Evolutionary conservation across 2,329 filamentous ascomycete genomes (phyloP).

Genomic region (Colletotrichum sp.): DNA sequence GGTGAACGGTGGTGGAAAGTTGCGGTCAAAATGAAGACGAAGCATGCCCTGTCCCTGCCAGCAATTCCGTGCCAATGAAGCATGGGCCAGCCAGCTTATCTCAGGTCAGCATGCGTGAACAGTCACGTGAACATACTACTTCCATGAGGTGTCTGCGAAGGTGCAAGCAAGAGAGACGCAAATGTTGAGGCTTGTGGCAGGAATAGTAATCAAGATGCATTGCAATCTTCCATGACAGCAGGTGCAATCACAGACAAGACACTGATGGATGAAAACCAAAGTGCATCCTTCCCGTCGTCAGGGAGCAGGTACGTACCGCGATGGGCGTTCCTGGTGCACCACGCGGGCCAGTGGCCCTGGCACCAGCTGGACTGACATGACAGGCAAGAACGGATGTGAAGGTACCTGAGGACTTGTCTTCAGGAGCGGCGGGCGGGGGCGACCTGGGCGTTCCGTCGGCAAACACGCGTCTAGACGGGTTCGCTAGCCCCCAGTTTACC

Average conservation of each 20-base stretch:
- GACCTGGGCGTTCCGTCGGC: background rate
- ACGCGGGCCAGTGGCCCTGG: background rate
- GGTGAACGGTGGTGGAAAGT: background rate
- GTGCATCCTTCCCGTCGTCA: background rate
- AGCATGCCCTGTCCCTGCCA: background rate
- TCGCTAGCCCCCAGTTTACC: slow-evolving; percentile 19
- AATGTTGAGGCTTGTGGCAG: background rate
- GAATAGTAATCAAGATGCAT: background rate
- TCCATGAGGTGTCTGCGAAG: background rate
- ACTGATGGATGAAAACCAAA: background rate
- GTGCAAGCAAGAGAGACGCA: background rate
- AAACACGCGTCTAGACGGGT: background rate
- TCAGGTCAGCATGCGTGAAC: background rate
- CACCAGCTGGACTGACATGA: background rate
- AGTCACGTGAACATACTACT: background rate
- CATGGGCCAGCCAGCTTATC: background rate
- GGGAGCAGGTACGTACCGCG: background rate
- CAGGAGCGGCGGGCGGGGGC: background rate
- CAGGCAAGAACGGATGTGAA: background rate
- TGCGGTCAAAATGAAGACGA: background rate
- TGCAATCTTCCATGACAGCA: background rate
- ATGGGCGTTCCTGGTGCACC: background rate
- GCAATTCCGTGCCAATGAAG: background rate
- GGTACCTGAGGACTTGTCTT: background rate
- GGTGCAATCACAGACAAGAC: background rate